Evolutionary conservation across 1,284 basidiomycete species (phyloP).

Genomic region (Pisolithus thermaeus): DNA sequence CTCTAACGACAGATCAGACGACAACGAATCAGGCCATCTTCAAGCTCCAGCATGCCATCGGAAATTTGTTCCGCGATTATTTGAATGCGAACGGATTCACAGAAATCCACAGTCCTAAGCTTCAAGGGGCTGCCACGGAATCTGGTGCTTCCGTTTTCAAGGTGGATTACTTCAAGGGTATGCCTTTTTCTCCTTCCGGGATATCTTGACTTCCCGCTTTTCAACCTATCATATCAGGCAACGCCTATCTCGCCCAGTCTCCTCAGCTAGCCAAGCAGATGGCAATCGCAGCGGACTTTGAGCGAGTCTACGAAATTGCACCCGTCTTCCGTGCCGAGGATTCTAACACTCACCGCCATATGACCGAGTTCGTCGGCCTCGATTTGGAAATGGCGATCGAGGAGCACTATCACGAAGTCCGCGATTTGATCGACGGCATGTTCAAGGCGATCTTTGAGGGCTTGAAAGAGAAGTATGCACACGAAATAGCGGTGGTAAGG

Average conservation of each 20-base stretch:
- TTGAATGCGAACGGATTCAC: slow-evolving; percentile 75
- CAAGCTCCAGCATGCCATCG: slow-evolving; percentile 84
- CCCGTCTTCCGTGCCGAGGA: slow-evolving; percentile 98
- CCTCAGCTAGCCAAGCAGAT: slow-evolving; percentile 99
- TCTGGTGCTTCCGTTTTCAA: slow-evolving; percentile 97
- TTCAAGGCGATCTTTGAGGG: slow-evolving; percentile 82
- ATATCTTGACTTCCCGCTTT: background rate
- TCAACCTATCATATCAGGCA: slow-evolving; percentile 40
- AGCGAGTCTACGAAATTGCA: slow-evolving; percentile 96
- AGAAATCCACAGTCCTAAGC: slow-evolving; percentile 97
- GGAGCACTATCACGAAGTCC: slow-evolving; percentile 96
- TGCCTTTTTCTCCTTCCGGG: slow-evolving; percentile 8
- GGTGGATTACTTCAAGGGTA: slow-evolving; percentile 96
- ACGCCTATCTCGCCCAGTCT: slow-evolving; percentile 92
- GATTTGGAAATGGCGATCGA: slow-evolving; percentile 99
- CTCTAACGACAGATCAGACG: slow-evolving; percentile 49
- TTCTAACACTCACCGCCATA: slow-evolving; percentile 94
- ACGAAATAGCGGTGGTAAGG: slow-evolving; percentile 78
- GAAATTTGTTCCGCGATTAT: slow-evolving; percentile 85
- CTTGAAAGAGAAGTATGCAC: slow-evolving; percentile 69
- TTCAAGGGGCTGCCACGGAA: slow-evolving; percentile 96
- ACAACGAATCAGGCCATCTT: slow-evolving; percentile 97
- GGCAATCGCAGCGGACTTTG: slow-evolving; percentile 98
- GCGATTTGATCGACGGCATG: slow-evolving; percentile 82
- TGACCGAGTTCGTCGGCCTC: slow-evolving; percentile 98